A percentile compares a stretch with the other conserved stretches of the same genome.
These are phyloP conservation scores for Caryopteris hybrid DNA, from an alignment of 305 asterid genomes.

Conservation along the genomic window DNA sequence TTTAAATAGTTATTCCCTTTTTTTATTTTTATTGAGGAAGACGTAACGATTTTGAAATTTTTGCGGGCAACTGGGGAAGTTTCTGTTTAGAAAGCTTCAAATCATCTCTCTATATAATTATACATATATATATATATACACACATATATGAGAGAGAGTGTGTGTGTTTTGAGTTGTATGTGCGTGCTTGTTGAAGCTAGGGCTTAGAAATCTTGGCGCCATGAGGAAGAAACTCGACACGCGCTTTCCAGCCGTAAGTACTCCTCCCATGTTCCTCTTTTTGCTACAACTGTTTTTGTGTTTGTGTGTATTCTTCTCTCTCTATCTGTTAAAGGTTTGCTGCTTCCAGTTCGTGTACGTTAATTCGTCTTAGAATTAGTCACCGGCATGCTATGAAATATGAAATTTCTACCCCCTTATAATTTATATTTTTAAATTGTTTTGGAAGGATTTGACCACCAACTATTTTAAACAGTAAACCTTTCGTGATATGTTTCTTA, in stretches of 20 bases:
- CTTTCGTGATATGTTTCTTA: neutral
- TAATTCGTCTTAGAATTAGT: neutral
- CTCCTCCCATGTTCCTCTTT: neutral
- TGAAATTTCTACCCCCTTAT: neutral
- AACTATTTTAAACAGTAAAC: neutral
- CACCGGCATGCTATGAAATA: neutral
- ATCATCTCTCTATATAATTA: neutral
- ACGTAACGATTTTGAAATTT: conserved; percentile 25
- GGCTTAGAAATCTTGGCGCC: conserved; percentile 34
- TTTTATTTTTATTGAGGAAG: no score
- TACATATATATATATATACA: neutral
- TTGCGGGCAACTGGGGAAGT: conserved; percentile 25
- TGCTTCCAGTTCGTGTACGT: neutral
- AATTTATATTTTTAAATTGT: neutral
- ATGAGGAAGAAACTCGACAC: conserved; percentile 73
- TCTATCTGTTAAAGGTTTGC: neutral
- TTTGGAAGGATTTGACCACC: neutral
- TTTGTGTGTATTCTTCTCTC: neutral
- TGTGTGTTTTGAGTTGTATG: neutral
- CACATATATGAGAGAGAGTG: neutral
- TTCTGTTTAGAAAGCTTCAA: conserved; percentile 10
- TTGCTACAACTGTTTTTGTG: neutral
- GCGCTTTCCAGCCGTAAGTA: conserved; percentile 68
- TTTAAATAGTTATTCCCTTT: no score
- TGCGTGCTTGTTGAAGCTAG: conserved; percentile 20